Evolutionary conservation across 805 yeast species (phyloP).

Genomic region (Sugiyamaella lignohabitans): DNA sequence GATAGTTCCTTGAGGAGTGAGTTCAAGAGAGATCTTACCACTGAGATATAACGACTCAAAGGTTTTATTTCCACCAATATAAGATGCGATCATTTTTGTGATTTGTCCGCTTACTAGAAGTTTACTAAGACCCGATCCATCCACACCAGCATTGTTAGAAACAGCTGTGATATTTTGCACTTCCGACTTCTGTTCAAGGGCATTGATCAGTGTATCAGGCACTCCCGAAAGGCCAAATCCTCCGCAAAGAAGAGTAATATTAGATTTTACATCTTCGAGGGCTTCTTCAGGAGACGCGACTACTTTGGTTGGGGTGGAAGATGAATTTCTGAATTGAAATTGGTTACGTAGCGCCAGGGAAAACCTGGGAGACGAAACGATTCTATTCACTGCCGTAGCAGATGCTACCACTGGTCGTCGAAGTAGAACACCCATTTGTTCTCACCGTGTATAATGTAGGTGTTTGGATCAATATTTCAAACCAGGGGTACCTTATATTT

Average conservation of each 20-base stretch:
- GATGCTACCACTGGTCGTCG: background rate
- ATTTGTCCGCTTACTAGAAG: constrained; percentile 38
- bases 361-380: background rate
- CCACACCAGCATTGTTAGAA: constrained; percentile 41
- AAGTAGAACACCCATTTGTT: background rate
- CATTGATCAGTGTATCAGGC: constrained; percentile 39
- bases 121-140: constrained; percentile 36
- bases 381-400: background rate
- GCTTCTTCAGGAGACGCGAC: constrained; percentile 13
- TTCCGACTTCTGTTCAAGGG: constrained; percentile 27
- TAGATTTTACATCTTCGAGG: constrained; percentile 21
- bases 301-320: background rate
- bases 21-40: constrained; percentile 38
- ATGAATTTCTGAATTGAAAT: background rate
- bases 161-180: constrained; percentile 37
- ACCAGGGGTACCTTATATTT: background rate
- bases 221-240: constrained; percentile 42
- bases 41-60: constrained; percentile 36
- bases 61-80: constrained; percentile 38
- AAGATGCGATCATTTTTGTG: constrained; percentile 38
- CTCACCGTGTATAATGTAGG: too few species aligned
- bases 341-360: background rate
- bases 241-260: constrained; percentile 35
- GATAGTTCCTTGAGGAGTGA: constrained; percentile 41
- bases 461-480: background rate